Evolutionary conservation across 2,329 filamentous ascomycete species (phyloP).

Genomic region (Neocatenulostroma microsporum): DNA sequence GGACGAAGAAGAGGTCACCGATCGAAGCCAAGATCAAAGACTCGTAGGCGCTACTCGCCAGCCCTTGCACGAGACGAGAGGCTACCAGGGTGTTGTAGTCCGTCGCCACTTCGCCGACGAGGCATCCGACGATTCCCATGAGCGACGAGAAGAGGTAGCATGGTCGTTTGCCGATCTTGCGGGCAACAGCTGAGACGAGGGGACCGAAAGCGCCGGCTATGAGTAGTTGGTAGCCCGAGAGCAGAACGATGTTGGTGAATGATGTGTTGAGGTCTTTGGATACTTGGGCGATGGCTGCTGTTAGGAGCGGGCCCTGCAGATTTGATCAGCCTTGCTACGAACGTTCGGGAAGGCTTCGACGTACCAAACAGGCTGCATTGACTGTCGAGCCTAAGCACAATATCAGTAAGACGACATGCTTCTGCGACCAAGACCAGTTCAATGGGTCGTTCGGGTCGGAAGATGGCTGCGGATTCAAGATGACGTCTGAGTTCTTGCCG

Average conservation of each 20-base stretch:
- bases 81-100: conserved; percentile 67
- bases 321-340: too few species aligned
- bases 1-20: conserved; percentile 85
- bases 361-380: too few species aligned
- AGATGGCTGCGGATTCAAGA: conserved; percentile 77
- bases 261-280: background rate
- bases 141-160: conserved; percentile 70
- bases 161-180: conserved; percentile 68
- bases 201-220: conserved; percentile 53
- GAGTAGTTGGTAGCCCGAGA: conserved; percentile 82
- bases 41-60: conserved; percentile 83
- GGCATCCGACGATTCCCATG: conserved; percentile 60
- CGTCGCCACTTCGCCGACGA: conserved; percentile 51
- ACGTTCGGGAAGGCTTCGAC: too few species aligned
- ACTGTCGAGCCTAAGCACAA: background rate
- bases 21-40: conserved; percentile 81
- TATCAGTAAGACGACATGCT: conserved; percentile 29
- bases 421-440: conserved; percentile 26
- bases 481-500: background rate
- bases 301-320: background rate
- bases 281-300: background rate
- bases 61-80: conserved; percentile 75
- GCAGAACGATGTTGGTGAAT: conserved; percentile 69
- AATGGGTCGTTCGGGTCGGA: conserved; percentile 51
- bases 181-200: conserved; percentile 16